phyloP scores from a whole-genome alignment of 148 eudicot genomes.

The Chenopodium formosanum region DNA sequence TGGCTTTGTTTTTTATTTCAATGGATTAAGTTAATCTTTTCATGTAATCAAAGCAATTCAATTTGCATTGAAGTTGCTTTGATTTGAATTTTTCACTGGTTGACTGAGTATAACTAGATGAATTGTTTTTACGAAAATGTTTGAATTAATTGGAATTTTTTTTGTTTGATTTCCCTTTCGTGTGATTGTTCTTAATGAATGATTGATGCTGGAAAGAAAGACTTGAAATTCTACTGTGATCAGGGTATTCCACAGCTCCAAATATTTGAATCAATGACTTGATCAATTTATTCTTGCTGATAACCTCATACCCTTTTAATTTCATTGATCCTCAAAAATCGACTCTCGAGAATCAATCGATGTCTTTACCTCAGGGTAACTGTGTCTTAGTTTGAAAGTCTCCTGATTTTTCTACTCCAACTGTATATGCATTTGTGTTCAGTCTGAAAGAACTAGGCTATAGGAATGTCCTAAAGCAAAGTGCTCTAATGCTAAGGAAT shows the following conservation, averaged over 20 bases:
- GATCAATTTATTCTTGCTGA: not conserved
- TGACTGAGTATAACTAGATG: not conserved
- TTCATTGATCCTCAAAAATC: not conserved
- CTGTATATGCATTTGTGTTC: not conserved
- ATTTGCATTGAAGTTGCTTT: too few relatives aligned
- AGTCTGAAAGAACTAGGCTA: not conserved
- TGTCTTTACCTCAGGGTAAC: not conserved
- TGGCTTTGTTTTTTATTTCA: not conserved
- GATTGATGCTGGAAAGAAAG: not conserved
- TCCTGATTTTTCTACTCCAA: not conserved
- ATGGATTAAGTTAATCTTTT: too few relatives aligned
- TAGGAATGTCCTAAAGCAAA: not conserved
- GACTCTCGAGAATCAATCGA: too few relatives aligned
- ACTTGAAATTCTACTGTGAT: not conserved
- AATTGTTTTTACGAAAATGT: not conserved
- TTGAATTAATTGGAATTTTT: not conserved
- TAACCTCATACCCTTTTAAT: not conserved
- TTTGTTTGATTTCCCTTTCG: not conserved
- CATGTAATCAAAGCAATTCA: too few relatives aligned
- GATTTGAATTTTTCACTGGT: not conserved
- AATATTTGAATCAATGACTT: not conserved
- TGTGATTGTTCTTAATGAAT: not conserved
- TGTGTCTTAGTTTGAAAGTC: not conserved
- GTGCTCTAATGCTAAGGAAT: not conserved
- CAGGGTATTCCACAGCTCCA: not conserved